Evolutionary conservation across 805 yeast species (phyloP), one percentile per base, ranked within the genome.

Genomic region (Yueomyces sp.): DNA sequence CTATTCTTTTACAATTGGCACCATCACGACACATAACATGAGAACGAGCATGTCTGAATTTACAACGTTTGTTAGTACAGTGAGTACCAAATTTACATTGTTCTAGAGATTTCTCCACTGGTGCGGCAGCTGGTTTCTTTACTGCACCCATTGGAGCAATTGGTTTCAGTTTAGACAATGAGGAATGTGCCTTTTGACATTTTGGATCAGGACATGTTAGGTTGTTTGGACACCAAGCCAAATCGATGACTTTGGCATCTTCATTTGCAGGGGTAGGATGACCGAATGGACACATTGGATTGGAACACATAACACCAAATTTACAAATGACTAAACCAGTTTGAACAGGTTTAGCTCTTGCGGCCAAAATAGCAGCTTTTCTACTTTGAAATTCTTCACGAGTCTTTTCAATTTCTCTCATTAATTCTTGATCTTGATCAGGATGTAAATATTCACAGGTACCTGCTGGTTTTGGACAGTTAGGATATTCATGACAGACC

Each of bases 191-290:
- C 52, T 74, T 79, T 44, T 67, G 67, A 64, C 96, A 87, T 12
- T 55, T 51, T 0, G 70, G 60, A 56, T 85, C 76, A 28, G 62
- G 50, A 66, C 96, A 87, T 26, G 64, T 60, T 51, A 80, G 72
- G 50, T 84, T 84, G 36, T 69, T 76, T 5, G 79, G 65, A 67
- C 96, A 87, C 94, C 94, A 84, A 50, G 77, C 81, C 40, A 74
- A 64, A 19, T 73, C 71, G 12, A 74, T 66, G 37, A 86, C 85
- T 52, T 78, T 76, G 30, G 87, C 86, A 48, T 73, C 77, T 48
- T 72, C 75, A 63, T 82, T 85, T 19, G 85, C 82, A 2, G 94
- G 92, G 0, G 95, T 85, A 39, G 96, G 95, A 58, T 87, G 96
- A 28, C 87, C 95, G 66, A 80, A 85, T 30, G 87, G 85, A 67